Evolutionary conservation across 208 protist genomes (phyloP).

Genomic region (Leishmania arabica): DNA sequence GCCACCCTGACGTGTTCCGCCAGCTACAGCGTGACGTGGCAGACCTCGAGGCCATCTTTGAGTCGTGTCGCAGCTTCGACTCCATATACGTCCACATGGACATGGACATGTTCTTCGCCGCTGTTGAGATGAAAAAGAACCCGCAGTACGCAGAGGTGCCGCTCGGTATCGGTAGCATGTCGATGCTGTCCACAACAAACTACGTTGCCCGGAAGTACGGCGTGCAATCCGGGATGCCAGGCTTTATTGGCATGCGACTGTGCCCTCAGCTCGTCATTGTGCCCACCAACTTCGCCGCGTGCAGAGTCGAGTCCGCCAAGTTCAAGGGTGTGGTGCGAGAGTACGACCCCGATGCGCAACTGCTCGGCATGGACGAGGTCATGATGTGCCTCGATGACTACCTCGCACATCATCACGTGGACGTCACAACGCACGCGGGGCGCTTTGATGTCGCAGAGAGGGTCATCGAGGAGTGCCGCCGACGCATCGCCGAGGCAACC

Average conservation of each 20-base stretch:
- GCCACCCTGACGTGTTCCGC: slow-evolving; percentile 14
- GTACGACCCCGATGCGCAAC: slow-evolving; percentile 77
- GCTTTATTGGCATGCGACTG: slow-evolving; percentile 89
- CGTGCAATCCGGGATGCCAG: slow-evolving; percentile 95
- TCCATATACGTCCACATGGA: slow-evolving; percentile 70
- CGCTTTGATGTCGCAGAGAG: slow-evolving; percentile 45
- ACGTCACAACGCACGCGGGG: slow-evolving; percentile 18
- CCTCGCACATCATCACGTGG: slow-evolving; percentile 20
- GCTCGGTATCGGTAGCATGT: slow-evolving; percentile 88
- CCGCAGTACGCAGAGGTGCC: slow-evolving; percentile 79
- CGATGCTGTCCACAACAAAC: slow-evolving; percentile 95
- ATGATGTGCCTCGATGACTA: slow-evolving; percentile 70
- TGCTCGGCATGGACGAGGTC: slow-evolving; percentile 72
- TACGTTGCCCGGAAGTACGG: slow-evolving; percentile 94
- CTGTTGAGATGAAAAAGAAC: slow-evolving; percentile 90
- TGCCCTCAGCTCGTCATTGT: slow-evolving; percentile 89
- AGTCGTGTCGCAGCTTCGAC: slow-evolving; percentile 37
- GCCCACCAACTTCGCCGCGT: slow-evolving; percentile 60
- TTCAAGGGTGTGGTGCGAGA: slow-evolving; percentile 58
- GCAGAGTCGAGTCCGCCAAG: slow-evolving; percentile 47
- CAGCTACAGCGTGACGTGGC: slow-evolving; percentile 24
- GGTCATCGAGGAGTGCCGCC: slow-evolving; percentile 57
- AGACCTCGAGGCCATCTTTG: slow-evolving; percentile 37
- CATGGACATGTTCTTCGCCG: slow-evolving; percentile 94
- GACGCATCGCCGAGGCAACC: slow-evolving; percentile 44